Evolutionary conservation across 495 filamentous ascomycete genomes (phyloP), one percentile per base, ranked within the genome.

Genomic region (Podospora anserina): DNA sequence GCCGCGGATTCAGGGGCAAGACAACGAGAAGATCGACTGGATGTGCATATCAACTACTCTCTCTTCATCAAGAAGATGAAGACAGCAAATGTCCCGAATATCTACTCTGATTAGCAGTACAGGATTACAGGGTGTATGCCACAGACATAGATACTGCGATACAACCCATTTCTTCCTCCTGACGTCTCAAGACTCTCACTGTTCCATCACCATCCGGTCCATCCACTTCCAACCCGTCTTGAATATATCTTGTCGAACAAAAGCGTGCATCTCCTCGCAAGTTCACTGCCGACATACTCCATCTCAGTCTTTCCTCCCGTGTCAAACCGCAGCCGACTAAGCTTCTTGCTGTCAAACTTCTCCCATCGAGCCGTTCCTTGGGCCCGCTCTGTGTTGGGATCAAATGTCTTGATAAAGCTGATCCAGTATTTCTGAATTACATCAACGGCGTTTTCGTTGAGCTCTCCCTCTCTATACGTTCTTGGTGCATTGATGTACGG

Each of bases 371-470:
- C 74, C 26, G 76, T 72, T 15, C 67, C 70, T 27, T 59, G 32
- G 20, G 53, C 57, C 26, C 57, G 59, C 28, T 79, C 72, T 23
- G 69, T 85, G 72, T 92, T 91, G 26, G 90, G 90, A 77, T 92
- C 80, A 66, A 87, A 84, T 1, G 81, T 81, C 63, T 83, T 77
- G 66, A 91, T 87, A 74, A 91, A 92, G 69, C 87, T 90, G 1
- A 86, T 83, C 88, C 87, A 91, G 73, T 91, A 91, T 0, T 80
- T 83, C 69, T 90, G 88, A 70, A 91, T 85, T 2, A 88, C 77
- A 0, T 86, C 82, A 26, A 86, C 76, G 5, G 88, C 85, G 0
- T 75, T 72, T 16, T 76, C 81, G 67, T 90, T 88, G 3, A 70
- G 78, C 61, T 76, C 78, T 5, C 75, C 76, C 4, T 79, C 81